Percentiles rank a stretch among this genome's conserved stretches.
Evolutionary conservation across 2,329 filamentous ascomycete species (phyloP).

Genomic region (Trichoderma hamatum): DNA sequence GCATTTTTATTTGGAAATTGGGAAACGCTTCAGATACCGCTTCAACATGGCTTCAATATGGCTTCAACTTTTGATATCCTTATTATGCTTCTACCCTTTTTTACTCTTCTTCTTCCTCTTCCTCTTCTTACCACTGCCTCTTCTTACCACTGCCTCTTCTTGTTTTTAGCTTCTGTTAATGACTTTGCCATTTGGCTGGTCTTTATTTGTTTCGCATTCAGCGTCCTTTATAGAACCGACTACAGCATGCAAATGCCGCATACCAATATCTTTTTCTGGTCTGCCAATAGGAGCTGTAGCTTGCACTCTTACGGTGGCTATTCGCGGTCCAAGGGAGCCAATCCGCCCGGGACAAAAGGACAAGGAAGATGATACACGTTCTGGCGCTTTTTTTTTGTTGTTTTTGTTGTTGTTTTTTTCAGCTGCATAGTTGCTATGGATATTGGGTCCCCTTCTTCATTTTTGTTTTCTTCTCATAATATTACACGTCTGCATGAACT

Average conservation of each 20-base stretch:
- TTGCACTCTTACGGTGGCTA: not conserved
- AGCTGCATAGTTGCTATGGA: not conserved
- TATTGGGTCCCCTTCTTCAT: not conserved
- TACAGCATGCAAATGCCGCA: slow-evolving; percentile 24
- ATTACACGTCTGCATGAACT: slow-evolving; percentile 13
- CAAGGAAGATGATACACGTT: not conserved
- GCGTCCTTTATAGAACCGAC: slow-evolving; percentile 18
- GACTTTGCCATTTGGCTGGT: not conserved
- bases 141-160: not conserved
- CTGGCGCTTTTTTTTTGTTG: not conserved
- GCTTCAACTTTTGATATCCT: slow-evolving; percentile 13
- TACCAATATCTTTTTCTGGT: not conserved
- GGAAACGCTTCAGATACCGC: slow-evolving; percentile 10
- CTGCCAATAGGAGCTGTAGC: not conserved
- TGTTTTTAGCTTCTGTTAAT: not conserved
- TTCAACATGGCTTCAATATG: slow-evolving; percentile 10
- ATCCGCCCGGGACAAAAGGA: not conserved
- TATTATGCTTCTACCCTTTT: not conserved
- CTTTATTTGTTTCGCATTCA: not conserved
- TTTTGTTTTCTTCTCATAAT: not conserved
- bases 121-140: too few relatives aligned
- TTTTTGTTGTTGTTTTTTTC: not conserved
- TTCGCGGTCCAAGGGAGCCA: not conserved
- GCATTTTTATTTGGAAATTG: slow-evolving; percentile 11
- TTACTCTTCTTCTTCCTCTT: not conserved